Percentiles rank a stretch among this genome's conserved stretches.
Evolutionary conservation across 257 asterid species (phyloP).

Genomic region (Voacanga thouarsii): DNA sequence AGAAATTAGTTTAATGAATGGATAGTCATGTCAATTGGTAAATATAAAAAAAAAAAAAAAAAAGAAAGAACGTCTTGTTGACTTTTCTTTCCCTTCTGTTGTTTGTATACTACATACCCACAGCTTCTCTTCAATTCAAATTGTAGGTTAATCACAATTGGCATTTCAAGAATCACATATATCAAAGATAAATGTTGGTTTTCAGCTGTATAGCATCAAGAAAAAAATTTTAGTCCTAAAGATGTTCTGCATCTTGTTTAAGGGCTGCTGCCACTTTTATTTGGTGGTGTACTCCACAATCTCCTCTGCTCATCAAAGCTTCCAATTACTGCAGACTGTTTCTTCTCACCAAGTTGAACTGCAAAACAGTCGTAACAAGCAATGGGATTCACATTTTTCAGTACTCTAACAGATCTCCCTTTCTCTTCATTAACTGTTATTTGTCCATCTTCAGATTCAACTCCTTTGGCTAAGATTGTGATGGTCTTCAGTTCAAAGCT

Average conservation of each 20-base stretch:
- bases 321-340: conserved; percentile 64
- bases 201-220: neutral
- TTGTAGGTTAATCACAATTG: neutral
- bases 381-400: conserved; percentile 51
- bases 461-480: conserved; percentile 44
- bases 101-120: neutral
- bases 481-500: conserved; percentile 32
- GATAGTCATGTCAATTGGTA: neutral
- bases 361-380: conserved; percentile 48
- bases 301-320: conserved; percentile 69
- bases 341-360: conserved; percentile 45
- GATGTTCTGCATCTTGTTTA: neutral
- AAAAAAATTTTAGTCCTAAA: neutral
- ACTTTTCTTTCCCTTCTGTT: neutral
- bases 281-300: conserved; percentile 44
- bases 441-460: conserved; percentile 60
- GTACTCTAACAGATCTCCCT: conserved; percentile 52
- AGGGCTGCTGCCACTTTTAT: conserved; percentile 11
- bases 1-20: neutral
- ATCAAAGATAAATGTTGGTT: neutral
- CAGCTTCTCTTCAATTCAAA: neutral
- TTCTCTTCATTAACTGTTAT: conserved; percentile 27
- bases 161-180: conserved; percentile 3
- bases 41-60: too few species aligned
- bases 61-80: too few species aligned